These are phyloP conservation scores for Calonectria hawksworthii DNA, from an alignment of 2,329 filamentous ascomycete genomes.

Conservation along the genomic window DNA sequence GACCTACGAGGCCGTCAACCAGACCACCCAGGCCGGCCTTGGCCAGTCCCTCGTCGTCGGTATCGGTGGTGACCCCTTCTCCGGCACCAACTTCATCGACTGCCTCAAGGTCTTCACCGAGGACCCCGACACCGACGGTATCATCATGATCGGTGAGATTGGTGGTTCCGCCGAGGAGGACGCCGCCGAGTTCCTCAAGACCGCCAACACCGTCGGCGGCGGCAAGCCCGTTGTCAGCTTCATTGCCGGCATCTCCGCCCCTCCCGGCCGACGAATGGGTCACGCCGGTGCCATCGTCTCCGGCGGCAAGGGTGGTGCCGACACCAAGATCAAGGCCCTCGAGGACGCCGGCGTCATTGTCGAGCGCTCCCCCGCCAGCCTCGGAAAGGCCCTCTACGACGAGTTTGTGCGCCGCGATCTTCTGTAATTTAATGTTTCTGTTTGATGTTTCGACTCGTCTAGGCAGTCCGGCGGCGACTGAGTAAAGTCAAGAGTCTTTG, in stretches of 20 bases:
- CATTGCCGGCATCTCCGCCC: slow-evolving; percentile 98
- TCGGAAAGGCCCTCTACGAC: slow-evolving; percentile 94
- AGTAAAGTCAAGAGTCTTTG: slow-evolving; percentile 44
- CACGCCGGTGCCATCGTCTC: slow-evolving; percentile 98
- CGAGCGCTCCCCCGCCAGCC: slow-evolving; percentile 90
- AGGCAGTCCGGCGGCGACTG: slow-evolving; percentile 31
- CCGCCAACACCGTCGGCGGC: slow-evolving; percentile 87
- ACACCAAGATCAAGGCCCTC: slow-evolving; percentile 97
- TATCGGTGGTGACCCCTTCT: slow-evolving; percentile 98
- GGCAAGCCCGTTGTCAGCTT: slow-evolving; percentile 97
- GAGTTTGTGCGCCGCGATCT: slow-evolving; percentile 98
- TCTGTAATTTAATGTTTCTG: slow-evolving; percentile 71
- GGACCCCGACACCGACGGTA: slow-evolving; percentile 96
- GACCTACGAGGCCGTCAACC: slow-evolving; percentile 99
- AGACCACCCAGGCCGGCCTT: slow-evolving; percentile 96
- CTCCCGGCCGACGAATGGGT: slow-evolving; percentile 96
- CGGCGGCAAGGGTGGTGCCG: slow-evolving; percentile 96
- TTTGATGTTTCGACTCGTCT: slow-evolving; percentile 28
- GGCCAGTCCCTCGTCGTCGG: slow-evolving; percentile 98
- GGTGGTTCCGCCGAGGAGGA: slow-evolving; percentile 98
- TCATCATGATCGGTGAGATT: slow-evolving; percentile 99
- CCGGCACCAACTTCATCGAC: slow-evolving; percentile 99
- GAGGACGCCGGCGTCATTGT: slow-evolving; percentile 95
- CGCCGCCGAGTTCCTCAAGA: slow-evolving; percentile 94
- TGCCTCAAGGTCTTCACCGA: slow-evolving; percentile 97